Evolutionary conservation across 495 filamentous ascomycete species (phyloP), one percentile per base, ranked within the genome.

Genomic region (Talaromyces stipitatus): DNA sequence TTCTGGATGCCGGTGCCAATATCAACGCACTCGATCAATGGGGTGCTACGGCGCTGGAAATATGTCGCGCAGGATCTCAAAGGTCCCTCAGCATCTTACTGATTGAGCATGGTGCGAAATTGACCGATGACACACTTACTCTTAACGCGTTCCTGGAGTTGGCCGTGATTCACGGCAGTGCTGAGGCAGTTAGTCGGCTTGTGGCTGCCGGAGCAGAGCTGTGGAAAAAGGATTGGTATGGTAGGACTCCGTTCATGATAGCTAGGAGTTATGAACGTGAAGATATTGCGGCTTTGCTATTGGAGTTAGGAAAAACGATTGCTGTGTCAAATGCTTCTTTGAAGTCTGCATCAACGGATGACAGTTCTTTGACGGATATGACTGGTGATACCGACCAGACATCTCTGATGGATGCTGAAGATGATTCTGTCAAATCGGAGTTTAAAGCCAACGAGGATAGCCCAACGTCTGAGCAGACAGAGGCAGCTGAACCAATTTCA

Each of bases 11-110:
- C 48, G 64, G 66, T 26, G 68, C 66, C 18, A 51, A 63, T 50
- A 43, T 66, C 12, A 53, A 72, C 26, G 60, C 57, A 2, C 57
- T 50, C 18, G 61, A 63, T 46, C 59, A 60, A 16, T 28, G 57
- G 18, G 67, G 67, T 14, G 58, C 45, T 20, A 78, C 75, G 7
- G 69, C 72, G 1, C 61, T 85, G n/a, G 36, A 41, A 18, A 7
- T 41, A 16, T 16, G 36, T 41, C 5, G 36, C 18, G 2, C 36
- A 41, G 9, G n/a, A 2, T 16, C 2, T n/a, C n/a, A 14, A 2
- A 41, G 14, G 9, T 41, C 36, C n/a, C n/a, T 41, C 36, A 20
- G 7, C 9, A 16, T 41, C 36, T 41, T 41, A 41, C 36, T 41
- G 6, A 41, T 41, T 10, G 36, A 41, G 36, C 36, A 7, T 41